These are phyloP conservation scores for Elymus sibiricus DNA, from an alignment of 176 grass and related monocot genomes.

Conservation along the genomic window DNA sequence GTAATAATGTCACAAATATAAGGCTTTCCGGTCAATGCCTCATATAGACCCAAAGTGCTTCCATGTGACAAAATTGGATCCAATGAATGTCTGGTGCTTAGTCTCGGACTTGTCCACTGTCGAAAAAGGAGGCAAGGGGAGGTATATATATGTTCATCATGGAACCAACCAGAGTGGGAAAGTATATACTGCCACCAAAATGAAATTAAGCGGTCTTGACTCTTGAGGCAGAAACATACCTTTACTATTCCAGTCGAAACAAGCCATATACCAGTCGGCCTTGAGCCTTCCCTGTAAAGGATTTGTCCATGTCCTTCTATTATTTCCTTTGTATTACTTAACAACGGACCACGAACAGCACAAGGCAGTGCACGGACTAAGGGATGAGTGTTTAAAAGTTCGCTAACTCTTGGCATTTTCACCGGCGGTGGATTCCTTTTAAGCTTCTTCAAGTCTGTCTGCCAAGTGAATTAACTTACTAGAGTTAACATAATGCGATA, in stretches of 20 bases:
- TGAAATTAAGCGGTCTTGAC: background rate
- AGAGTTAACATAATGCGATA: slow-evolving; percentile 6
- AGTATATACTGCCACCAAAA: background rate
- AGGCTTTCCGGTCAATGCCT: slow-evolving; percentile 79
- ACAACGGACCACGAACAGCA: slow-evolving; percentile 44
- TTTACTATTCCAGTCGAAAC: slow-evolving; percentile 81
- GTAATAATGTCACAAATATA: slow-evolving; percentile 86
- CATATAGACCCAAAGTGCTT: slow-evolving; percentile 82
- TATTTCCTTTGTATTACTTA: slow-evolving; percentile 65
- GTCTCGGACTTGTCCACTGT: slow-evolving; percentile 74
- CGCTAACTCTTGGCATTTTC: slow-evolving; percentile 83
- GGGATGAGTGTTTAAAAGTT: slow-evolving; percentile 75
- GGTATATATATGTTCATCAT: background rate
- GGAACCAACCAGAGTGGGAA: background rate
- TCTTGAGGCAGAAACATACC: slow-evolving; percentile 34
- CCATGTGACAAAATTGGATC: slow-evolving; percentile 89
- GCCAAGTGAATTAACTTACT: slow-evolving; percentile 41
- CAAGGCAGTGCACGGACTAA: slow-evolving; percentile 71
- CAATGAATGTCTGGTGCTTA: slow-evolving; percentile 68
- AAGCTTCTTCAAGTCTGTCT: slow-evolving; percentile 90
- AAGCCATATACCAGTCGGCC: slow-evolving; percentile 79
- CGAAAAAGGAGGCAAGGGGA: background rate
- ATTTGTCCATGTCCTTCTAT: slow-evolving; percentile 49
- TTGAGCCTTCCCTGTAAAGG: slow-evolving; percentile 78
- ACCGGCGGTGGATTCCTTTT: slow-evolving; percentile 90